Evolutionary conservation across 129 eudicot genomes (phyloP), one percentile per base, ranked within the genome.

Genomic region (Escallonia herrerae): DNA sequence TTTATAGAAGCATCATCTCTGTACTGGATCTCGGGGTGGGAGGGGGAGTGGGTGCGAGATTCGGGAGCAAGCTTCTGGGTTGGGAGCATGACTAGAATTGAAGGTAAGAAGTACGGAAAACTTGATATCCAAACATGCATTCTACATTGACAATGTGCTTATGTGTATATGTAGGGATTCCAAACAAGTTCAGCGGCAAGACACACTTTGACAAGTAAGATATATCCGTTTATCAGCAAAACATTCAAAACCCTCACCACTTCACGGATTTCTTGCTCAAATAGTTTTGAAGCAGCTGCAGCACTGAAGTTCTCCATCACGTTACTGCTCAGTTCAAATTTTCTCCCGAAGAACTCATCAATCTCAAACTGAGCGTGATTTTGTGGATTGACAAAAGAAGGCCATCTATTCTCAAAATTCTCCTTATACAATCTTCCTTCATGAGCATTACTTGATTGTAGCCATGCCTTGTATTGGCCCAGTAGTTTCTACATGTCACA

Each of bases 221-320:
- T 22, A 22, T 22, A 22, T 22, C 33, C 33, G 33, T 22, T 22
- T 22, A 22, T 22, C 33, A 22, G 33, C 33, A 22, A 45, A 52
- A 63, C 7, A 53, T 62, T 50, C 15, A 65, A 64, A 65, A 22
- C 33, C 33, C 89, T 83, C 70, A 94, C 99, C 79, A 80, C 89
- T 89, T 94, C 95, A 62, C 93, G 95, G 52, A 94, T 80, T 84
- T 94, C 99, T 82, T 86, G 87, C 72, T 89, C 99, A 71, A 94
- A 84, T 69, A 86, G 56, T 76, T 86, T 86, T 15, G 95, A 89
- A 70, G 96, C 99, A 60, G 96, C 95, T 64, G 84, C 72, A 56
- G 86, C 95, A 80, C 91, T 83, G 71, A 83, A 94, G 67, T 80
- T 83, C 40, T 74, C 80, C 15, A 94, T 48, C 8, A 78, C 82